Evolutionary conservation across 768 basidiomycete species (phyloP), one percentile per base, ranked within the genome.

Genomic region (Phlebiopsis flavidoalba): DNA sequence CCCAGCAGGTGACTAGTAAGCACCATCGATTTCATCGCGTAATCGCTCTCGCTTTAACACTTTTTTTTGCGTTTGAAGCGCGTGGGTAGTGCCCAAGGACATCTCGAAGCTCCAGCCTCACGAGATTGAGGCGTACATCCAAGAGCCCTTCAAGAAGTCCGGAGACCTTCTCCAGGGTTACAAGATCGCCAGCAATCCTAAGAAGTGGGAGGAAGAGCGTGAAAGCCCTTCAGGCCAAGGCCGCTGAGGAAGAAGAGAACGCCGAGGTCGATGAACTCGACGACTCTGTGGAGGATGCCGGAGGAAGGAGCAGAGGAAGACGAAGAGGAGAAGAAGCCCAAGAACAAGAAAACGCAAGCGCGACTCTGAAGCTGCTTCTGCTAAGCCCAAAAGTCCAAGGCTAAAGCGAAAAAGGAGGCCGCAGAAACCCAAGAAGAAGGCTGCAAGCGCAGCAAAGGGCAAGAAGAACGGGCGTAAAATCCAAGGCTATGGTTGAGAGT

Each of bases 1-100:
- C 83, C 95, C 97, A 5, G 83, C 83, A 31, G 95, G 91, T 55
- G 96, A 98, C 75, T 91, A 87, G 97, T 98, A 69, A 73, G 96
- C 86, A 21, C n/a, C 60, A 15, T 43, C 8, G 50, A 31, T 58
- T 57, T 54, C 66, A 59, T 56, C 61, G 45, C 64, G 64, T 51
- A 63, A 45, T 1, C 46, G 12, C 40, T 45, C 65, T 60, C 14
- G 35, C 17, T 60, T 3, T 14, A 19, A 12, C 8, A 26, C 4
- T 26, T 24, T 58, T 24, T 58, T 46, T 54, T 69, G 26, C 49
- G 14, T 24, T 46, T 21, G 21, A 53, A 98, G 95, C 75, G 83
- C 92, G 19, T 98, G 95, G 95, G 79, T 91, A 46, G 77, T 84
- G 35, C 71, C 87, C 1, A 89, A 88, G 67, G 95, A 97, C 73